Evolutionary conservation across 2,329 filamentous ascomycete genomes (phyloP).

Genomic region (Ustulina deusta): DNA sequence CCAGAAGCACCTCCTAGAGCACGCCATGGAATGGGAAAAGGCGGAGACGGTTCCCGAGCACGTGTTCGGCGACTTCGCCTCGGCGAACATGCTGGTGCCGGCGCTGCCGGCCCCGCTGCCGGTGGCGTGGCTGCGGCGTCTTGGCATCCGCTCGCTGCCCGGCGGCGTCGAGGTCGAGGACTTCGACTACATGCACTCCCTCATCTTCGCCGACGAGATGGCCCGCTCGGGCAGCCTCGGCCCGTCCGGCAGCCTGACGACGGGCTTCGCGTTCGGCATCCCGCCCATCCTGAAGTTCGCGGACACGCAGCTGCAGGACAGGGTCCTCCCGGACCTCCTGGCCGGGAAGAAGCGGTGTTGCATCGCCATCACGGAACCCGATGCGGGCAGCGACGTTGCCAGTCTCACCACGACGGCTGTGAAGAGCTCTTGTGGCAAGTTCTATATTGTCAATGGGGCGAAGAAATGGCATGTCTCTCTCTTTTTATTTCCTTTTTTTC

Average conservation of each 20-base stretch:
- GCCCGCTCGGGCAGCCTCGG: conserved; percentile 72
- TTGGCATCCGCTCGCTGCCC: conserved; percentile 74
- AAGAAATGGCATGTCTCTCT: conserved; percentile 73
- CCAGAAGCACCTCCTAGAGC: conserved; percentile 69
- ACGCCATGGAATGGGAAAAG: conserved; percentile 78
- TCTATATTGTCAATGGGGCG: conserved; percentile 78
- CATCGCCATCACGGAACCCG: conserved; percentile 84
- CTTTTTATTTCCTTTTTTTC: not conserved
- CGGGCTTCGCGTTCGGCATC: conserved; percentile 78
- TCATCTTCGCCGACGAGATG: conserved; percentile 80
- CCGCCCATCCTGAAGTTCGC: conserved; percentile 79
- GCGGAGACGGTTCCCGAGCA: conserved; percentile 71
- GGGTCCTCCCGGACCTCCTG: conserved; percentile 75
- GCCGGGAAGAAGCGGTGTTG: conserved; percentile 74
- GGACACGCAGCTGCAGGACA: conserved; percentile 69
- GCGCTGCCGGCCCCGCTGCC: conserved; percentile 77
- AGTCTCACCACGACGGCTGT: conserved; percentile 76
- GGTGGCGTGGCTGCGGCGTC: conserved; percentile 72
- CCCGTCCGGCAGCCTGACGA: conserved; percentile 73
- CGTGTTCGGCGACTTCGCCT: conserved; percentile 73
- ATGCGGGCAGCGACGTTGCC: conserved; percentile 79
- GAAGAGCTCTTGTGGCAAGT: conserved; percentile 71
- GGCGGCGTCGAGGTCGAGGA: conserved; percentile 77
- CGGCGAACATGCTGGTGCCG: conserved; percentile 77
- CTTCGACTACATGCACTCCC: conserved; percentile 77